phyloP scores from a whole-genome alignment of 2,329 filamentous ascomycete genomes.

The Thermothelomyces thermophilus region DNA sequence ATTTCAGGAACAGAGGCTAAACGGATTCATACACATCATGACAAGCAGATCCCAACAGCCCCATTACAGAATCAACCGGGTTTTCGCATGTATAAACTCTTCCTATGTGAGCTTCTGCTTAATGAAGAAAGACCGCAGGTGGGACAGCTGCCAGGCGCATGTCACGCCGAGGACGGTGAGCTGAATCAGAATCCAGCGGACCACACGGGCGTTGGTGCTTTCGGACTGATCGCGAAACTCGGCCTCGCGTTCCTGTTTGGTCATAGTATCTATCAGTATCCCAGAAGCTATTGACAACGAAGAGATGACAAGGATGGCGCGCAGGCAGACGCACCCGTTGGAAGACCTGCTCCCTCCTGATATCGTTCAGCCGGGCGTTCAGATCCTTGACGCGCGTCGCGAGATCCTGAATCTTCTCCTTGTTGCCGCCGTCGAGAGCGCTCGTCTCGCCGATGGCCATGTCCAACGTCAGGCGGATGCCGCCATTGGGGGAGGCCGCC shows the following conservation, averaged over 20 bases:
- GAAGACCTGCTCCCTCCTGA: conserved; percentile 91
- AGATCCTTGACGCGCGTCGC: conserved; percentile 83
- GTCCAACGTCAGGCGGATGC: conserved; percentile 79
- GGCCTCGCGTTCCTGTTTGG: conserved; percentile 77
- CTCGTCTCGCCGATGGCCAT: conserved; percentile 91
- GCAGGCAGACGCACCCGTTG: conserved; percentile 72
- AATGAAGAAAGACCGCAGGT: conserved; percentile 96
- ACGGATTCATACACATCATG: background rate
- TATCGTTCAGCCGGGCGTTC: conserved; percentile 79
- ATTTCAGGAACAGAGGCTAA: background rate
- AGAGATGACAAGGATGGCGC: background rate
- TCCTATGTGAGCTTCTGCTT: conserved; percentile 95
- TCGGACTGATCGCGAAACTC: conserved; percentile 98
- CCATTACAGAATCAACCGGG: background rate
- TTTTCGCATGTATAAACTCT: background rate
- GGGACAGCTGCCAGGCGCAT: conserved; percentile 94
- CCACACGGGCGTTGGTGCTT: conserved; percentile 80
- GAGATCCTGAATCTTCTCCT: conserved; percentile 86
- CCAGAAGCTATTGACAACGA: background rate
- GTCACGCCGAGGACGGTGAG: conserved; percentile 75
- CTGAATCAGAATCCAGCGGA: conserved; percentile 92
- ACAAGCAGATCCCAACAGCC: background rate
- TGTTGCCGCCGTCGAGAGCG: conserved; percentile 88
- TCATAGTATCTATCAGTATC: background rate
- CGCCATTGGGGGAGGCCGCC: conserved; percentile 57